phyloP scores from a whole-genome alignment of 352 stramenopile species.

The Globisporangium middletonii region DNA sequence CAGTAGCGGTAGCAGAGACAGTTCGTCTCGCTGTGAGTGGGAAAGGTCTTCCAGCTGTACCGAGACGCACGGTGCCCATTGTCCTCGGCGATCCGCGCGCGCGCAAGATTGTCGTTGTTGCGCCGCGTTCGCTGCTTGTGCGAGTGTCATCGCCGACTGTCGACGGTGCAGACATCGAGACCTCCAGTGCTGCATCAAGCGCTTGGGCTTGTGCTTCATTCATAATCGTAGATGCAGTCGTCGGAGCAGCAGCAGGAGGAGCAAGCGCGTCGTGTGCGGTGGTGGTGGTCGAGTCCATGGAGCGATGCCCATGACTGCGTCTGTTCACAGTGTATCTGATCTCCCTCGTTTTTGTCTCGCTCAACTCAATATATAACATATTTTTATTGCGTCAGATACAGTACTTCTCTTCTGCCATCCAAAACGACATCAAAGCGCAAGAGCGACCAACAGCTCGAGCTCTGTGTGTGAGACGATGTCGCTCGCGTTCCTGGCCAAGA shows the following conservation, averaged over 20 bases:
- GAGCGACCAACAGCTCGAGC: neutral
- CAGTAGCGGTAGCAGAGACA: neutral
- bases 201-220: neutral
- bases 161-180: neutral
- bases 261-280: neutral
- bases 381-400: neutral
- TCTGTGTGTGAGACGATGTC: conserved; percentile 36
- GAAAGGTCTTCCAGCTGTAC: conserved; percentile 37
- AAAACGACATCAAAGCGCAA: neutral
- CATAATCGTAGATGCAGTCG: neutral
- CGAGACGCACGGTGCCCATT: conserved; percentile 50
- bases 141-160: conserved; percentile 6
- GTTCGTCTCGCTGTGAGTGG: conserved; percentile 5
- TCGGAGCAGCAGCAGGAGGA: neutral
- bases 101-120: conserved; percentile 11
- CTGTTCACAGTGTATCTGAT: neutral
- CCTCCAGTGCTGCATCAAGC: neutral
- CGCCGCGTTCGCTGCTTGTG: conserved; percentile 6
- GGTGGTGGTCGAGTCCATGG: neutral
- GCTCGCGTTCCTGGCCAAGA: conserved; percentile 94
- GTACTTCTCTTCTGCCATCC: neutral
- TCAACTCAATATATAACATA: neutral
- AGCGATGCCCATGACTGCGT: neutral
- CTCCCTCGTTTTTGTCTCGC: too few species aligned
- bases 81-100: conserved; percentile 25